Base-by-base conservation (phyloP, 352 stramenopile species). In the Thraustochytrium sp. region DNA sequence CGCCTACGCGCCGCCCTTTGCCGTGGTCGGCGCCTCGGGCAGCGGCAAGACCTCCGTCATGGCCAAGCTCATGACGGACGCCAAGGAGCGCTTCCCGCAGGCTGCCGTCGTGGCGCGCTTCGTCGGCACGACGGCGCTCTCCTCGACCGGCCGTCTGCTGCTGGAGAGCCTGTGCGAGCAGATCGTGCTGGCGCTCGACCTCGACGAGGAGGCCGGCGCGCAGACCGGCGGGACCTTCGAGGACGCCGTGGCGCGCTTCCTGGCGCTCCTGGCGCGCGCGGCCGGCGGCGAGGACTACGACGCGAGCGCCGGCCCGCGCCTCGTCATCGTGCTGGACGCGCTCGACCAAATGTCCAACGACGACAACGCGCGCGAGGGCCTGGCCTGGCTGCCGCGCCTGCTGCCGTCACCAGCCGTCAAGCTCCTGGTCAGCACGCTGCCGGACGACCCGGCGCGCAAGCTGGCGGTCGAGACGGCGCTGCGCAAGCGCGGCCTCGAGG, bases 131-230 rank as follows among this genome's bases (percentile, higher is more conserved):
- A 75, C 36, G 4, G 40, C 63, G 23, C 16, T 16, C 18, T 53
- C 36, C 46, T 56, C 40, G 9, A 53, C 63, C 16, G 51, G 63
- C 40, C n/a, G 63, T 4, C n/a, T 36, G n/a, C 37, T 75, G 63
- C n/a, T 75, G 13, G n/a, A 40, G 13, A 75, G 63, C 37, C 40
- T 75, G 46, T 75, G 63, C 63, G 63, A 36, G 23, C 63, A 75
- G 4, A 36, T 75, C n/a, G 63, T 36, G 0, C 26, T 59, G 63
- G 36, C 5, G 8, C 4, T 49, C 3, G n/a, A 26, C 2, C 63
- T 56, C 63, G 46, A 40, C 63, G 40, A 40, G n/a, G 63, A 53
- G 40, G 31, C 23, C 29, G 63, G 40, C n/a, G n/a, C n/a, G n/a
- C n/a, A n/a, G n/a, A n/a, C n/a, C n/a, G n/a, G n/a, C n/a, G n/a